phyloP scores from a whole-genome alignment of 1,284 basidiomycete species.

The Tilletia horrida region DNA sequence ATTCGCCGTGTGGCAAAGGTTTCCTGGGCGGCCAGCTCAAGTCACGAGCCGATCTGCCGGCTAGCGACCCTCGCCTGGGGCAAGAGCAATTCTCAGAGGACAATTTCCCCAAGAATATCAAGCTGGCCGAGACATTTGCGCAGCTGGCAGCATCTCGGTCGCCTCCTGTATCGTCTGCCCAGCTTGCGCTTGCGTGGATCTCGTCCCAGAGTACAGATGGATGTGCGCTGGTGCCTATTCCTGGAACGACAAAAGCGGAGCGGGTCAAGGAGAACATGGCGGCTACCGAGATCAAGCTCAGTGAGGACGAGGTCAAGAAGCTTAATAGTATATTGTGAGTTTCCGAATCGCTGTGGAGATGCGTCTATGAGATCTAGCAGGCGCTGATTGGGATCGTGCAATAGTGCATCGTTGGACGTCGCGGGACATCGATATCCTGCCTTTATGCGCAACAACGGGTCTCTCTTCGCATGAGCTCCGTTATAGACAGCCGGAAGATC shows the following conservation, averaged over 20 bases:
- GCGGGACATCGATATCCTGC: too few species aligned
- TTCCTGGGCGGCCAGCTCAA: conserved; percentile 64
- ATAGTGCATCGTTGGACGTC: too few species aligned
- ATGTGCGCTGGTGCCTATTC: conserved; percentile 61
- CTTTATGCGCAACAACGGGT: too few species aligned
- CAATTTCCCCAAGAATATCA: conserved; percentile 65
- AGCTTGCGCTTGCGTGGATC: conserved; percentile 66
- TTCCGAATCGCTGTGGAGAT: too few species aligned
- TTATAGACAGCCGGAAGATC: too few species aligned
- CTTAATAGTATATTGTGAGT: background rate
- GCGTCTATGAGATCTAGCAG: too few species aligned
- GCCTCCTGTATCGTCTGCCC: conserved; percentile 59
- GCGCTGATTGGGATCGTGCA: too few species aligned
- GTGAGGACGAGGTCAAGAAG: background rate
- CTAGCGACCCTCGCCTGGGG: conserved; percentile 59
- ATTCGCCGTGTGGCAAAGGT: conserved; percentile 57
- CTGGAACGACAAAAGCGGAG: conserved; percentile 57
- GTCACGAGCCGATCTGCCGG: conserved; percentile 61
- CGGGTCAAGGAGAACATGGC: conserved; percentile 46
- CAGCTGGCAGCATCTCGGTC: conserved; percentile 25
- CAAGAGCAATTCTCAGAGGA: conserved; percentile 20
- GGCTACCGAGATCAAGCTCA: background rate
- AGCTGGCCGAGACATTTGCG: conserved; percentile 60
- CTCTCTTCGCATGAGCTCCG: too few species aligned
- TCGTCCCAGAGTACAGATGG: conserved; percentile 49